These are phyloP conservation scores for Pythium plurisporium DNA, from an alignment of 352 stramenopile species.

Conservation along the genomic window DNA sequence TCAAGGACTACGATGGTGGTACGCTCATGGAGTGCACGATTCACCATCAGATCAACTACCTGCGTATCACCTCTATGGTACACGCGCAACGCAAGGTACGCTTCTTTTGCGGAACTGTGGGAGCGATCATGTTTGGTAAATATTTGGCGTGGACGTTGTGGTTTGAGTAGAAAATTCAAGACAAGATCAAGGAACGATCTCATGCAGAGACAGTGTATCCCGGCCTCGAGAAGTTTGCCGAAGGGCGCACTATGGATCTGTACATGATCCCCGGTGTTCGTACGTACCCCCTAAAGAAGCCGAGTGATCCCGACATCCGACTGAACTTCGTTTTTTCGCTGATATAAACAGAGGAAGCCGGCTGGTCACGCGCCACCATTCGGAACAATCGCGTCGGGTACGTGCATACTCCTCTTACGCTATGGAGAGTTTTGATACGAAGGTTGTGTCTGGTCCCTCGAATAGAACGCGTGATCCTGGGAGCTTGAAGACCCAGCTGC, in stretches of 20 bases:
- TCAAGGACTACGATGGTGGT: conserved; percentile 99
- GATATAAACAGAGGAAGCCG: conserved; percentile 62
- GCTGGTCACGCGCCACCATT: conserved; percentile 80
- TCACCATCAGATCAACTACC: conserved; percentile 97
- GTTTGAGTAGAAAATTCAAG: conserved; percentile 60
- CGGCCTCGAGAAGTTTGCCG: conserved; percentile 65
- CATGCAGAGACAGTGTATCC: conserved; percentile 68
- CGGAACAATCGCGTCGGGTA: conserved; percentile 84
- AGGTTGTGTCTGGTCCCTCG: not conserved
- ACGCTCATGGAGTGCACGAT: conserved; percentile 99
- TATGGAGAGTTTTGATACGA: not conserved
- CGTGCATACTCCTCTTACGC: too few species aligned
- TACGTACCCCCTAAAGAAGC: conserved; percentile 50
- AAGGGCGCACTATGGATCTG: conserved; percentile 81
- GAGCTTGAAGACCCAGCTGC: conserved; percentile 82
- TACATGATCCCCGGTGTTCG: conserved; percentile 84
- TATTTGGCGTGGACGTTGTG: not conserved
- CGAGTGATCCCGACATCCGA: too few species aligned
- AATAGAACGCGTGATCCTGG: conserved; percentile 67
- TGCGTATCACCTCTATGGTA: conserved; percentile 94
- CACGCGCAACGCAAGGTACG: conserved; percentile 90
- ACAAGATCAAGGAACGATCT: conserved; percentile 78
- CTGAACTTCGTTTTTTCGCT: too few species aligned
- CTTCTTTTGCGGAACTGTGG: too few species aligned
- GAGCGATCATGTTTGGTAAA: too few species aligned